Percentiles rank a stretch among this genome's conserved stretches.
These are phyloP conservation scores for Lathyrus aphaca DNA, from an alignment of 306 rosid genomes.

Conservation along the genomic window DNA sequence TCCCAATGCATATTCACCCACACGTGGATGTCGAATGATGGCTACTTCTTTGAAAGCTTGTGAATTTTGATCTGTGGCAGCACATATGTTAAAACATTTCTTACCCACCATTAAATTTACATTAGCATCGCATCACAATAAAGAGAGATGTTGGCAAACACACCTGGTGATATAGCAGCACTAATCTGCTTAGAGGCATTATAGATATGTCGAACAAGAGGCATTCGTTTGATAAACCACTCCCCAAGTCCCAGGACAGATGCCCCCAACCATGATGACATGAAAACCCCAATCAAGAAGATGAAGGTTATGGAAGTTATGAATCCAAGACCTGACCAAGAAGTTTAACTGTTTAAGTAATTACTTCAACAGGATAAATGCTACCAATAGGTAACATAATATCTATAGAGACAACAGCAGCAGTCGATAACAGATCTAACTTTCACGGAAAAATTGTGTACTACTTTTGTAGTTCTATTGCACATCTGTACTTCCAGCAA, in stretches of 20 bases:
- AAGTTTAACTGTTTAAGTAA: conserved; percentile 27
- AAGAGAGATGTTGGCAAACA: conserved; percentile 27
- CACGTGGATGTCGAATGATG: conserved; percentile 94
- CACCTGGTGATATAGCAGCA: conserved; percentile 96
- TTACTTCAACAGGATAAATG: conserved; percentile 31
- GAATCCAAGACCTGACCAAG: conserved; percentile 83
- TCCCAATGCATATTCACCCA: conserved; percentile 98
- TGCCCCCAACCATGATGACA: conserved; percentile 99
- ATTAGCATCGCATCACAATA: conserved; percentile 8
- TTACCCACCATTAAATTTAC: conserved; percentile 7
- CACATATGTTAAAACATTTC: conserved; percentile 28
- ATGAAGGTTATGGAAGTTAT: conserved; percentile 89
- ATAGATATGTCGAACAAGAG: conserved; percentile 91
- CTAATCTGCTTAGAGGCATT: conserved; percentile 97
- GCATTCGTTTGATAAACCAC: conserved; percentile 98
- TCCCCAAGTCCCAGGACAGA: conserved; percentile 96
- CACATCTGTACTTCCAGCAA: conserved; percentile 16
- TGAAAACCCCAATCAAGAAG: conserved; percentile 93
- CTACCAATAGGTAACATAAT: conserved; percentile 5
- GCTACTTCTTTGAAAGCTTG: conserved; percentile 99
- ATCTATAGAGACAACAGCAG: conserved; percentile 9
- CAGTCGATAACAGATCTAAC: background rate
- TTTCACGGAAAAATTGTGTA: background rate
- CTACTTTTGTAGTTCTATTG: conserved; percentile 18
- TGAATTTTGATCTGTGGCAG: conserved; percentile 75